phyloP scores from a whole-genome alignment of 495 filamentous ascomycete genomes.

The Letharia lupina region DNA sequence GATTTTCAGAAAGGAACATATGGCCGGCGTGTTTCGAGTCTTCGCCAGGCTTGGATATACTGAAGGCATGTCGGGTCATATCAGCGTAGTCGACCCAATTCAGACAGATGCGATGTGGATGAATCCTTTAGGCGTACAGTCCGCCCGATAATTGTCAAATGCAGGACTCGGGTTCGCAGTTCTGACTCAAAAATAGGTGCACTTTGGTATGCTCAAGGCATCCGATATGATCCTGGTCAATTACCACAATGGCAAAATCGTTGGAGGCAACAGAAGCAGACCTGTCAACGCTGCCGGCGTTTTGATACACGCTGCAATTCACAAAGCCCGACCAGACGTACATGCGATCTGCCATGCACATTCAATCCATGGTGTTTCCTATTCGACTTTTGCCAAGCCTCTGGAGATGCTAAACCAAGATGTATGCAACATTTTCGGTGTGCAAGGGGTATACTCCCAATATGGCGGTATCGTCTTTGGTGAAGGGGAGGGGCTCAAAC shows the following conservation, averaged over 20 bases:
- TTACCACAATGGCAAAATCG: conserved; percentile 34
- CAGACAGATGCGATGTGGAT: conserved; percentile 29
- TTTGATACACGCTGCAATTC: conserved; percentile 52
- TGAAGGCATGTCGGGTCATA: conserved; percentile 33
- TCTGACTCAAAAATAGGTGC: conserved; percentile 15
- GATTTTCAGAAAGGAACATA: conserved; percentile 38
- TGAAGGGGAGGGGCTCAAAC: conserved; percentile 41
- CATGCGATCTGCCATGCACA: conserved; percentile 45
- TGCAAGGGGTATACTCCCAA: conserved; percentile 42
- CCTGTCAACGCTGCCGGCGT: conserved; percentile 60
- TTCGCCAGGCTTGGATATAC: conserved; percentile 29
- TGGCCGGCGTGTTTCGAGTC: conserved; percentile 32
- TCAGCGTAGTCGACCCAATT: conserved; percentile 31
- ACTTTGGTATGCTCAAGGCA: conserved; percentile 41
- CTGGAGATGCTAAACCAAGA: conserved; percentile 50
- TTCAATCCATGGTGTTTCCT: conserved; percentile 40
- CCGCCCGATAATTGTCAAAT: neutral
- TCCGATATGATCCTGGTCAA: conserved; percentile 42
- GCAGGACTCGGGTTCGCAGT: neutral
- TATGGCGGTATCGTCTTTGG: conserved; percentile 50
- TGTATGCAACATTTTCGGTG: conserved; percentile 44
- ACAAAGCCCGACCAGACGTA: conserved; percentile 44
- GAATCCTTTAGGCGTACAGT: conserved; percentile 25
- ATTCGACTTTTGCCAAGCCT: conserved; percentile 39
- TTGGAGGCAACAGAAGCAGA: conserved; percentile 39